Base-by-base conservation (phyloP, 495 filamentous ascomycete species). In the Gamarada debralockiae region DNA sequence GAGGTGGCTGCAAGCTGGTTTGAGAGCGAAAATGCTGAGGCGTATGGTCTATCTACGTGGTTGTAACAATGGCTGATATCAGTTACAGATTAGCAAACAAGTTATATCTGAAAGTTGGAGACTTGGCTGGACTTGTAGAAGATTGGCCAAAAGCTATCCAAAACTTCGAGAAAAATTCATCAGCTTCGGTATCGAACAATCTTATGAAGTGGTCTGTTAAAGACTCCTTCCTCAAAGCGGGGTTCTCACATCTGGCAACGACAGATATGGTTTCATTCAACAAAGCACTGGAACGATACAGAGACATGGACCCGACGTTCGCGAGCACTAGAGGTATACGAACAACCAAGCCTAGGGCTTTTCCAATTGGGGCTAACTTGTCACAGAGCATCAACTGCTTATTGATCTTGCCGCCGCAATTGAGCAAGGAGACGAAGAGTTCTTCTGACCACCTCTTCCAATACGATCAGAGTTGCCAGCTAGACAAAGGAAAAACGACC, bases 401-500 rank as follows among this genome's bases (percentile, higher is more conserved):
- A 68, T 78, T 2, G 89, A 95, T 61, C 70, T 97, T 23, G 68
- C 76, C 10, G 82, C 84, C 52, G 77, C 89, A 10, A 73, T 92
- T 37, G 83, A 92, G 49, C 67, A 72, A 14, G 82, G 82, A n/a
- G 86, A 95, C 62, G 83, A 84, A 67, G 90, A 95, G 51, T 73
- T 68, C 27, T 97, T 93, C 83, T 12, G 90, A 95, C 61, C 90
- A 90, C 70, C 73, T 96, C 44, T 92, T 86, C 70, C 81, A 87
- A 57, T 96, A 74, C 63, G 87, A 96, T 69, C 87, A 92, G 73
- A 76, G 95, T 73, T 92, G 85, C 70, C 88, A 90, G 72, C 71
- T 96, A 61, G 90, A 95, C 63, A 90, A 91, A 74, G 96, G 92
- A 91, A 92, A 95, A 83, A 95, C 87, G 49, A 90, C 86, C 33